Conservation (phyloP, 257 asterid genomes). For the Solanum sitiens region DNA sequence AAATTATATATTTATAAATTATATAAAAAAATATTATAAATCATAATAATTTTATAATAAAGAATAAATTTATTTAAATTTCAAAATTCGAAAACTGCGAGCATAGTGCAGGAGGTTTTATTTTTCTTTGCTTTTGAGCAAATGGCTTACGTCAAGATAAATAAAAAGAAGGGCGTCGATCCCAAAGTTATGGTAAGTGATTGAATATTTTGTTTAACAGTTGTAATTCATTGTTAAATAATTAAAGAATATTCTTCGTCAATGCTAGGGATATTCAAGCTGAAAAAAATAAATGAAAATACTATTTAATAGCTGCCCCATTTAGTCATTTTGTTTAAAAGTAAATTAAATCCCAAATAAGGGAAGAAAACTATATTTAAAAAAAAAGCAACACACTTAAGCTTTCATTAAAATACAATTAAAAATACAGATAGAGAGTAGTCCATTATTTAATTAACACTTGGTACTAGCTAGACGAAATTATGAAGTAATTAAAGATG, state of each 20-base stretch:
- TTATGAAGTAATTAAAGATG: neutral
- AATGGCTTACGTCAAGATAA: neutral
- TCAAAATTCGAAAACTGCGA: no score
- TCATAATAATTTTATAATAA: no score
- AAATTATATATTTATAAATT: no score
- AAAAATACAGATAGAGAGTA: neutral
- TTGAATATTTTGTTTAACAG: constrained; percentile 1
- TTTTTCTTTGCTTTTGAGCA: neutral
- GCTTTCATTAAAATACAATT: neutral
- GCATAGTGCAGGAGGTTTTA: neutral
- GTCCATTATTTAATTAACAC: neutral
- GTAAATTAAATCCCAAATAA: neutral
- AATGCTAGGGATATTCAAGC: constrained; percentile 32
- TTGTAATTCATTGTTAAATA: constrained; percentile 12
- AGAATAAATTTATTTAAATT: no score
- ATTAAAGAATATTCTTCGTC: constrained; percentile 43
- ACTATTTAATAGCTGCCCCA: neutral
- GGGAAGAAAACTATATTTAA: neutral
- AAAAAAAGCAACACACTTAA: neutral
- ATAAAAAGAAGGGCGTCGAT: constrained; percentile 17
- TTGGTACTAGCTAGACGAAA: neutral
- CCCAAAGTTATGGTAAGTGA: constrained; percentile 11
- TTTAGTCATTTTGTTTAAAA: neutral
- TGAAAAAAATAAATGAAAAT: neutral
- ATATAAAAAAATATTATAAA: no score